These are phyloP conservation scores for Fusarium sulawesiense DNA, from an alignment of 2,329 filamentous ascomycete genomes.

Conservation along the genomic window DNA sequence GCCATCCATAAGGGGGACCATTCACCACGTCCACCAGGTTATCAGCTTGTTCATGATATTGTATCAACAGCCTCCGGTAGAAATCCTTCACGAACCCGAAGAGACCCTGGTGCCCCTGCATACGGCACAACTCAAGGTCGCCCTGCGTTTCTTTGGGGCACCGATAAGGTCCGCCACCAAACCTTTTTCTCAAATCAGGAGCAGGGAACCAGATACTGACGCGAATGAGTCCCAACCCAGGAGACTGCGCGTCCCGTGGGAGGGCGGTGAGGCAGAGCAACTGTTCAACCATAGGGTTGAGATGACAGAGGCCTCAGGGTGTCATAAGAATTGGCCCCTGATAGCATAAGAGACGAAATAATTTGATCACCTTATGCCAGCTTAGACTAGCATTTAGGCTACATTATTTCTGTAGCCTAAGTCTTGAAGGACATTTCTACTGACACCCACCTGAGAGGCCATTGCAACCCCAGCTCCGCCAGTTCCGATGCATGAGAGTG, in stretches of 20 bases:
- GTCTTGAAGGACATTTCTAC: too few species aligned
- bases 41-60: background rate
- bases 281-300: background rate
- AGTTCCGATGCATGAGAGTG: background rate
- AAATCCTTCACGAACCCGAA: background rate
- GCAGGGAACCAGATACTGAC: background rate
- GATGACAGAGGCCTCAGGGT: too few species aligned
- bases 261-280: background rate
- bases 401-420: too few species aligned
- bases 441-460: too few species aligned
- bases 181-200: background rate
- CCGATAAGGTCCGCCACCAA: background rate
- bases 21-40: background rate
- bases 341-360: too few species aligned
- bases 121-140: background rate
- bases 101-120: background rate
- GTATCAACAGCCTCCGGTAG: background rate
- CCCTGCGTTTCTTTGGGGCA: background rate
- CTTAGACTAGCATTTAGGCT: too few species aligned
- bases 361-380: too few species aligned
- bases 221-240: background rate
- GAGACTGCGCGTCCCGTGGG: too few species aligned
- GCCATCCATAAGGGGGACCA: background rate
- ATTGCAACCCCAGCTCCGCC: background rate
- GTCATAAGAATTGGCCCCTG: too few species aligned